Conservation (phyloP, 2,329 filamentous ascomycete species). For the Chaetomium sp. region DNA sequence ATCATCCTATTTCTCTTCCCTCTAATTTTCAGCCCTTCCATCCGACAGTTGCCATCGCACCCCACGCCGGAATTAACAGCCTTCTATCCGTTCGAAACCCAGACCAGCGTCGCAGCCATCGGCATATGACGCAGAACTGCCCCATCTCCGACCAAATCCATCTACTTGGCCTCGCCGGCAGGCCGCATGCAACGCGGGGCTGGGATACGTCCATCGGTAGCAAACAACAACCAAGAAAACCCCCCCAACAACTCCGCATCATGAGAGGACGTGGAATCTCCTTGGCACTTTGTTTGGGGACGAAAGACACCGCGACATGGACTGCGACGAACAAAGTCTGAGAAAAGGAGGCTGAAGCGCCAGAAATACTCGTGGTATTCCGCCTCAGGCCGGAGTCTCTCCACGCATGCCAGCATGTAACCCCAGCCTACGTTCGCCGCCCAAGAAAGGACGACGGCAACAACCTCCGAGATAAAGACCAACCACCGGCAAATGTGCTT, state of each 20-base stretch:
- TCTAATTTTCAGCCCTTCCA: background rate
- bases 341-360: background rate
- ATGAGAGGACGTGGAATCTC: background rate
- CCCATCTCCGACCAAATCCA: background rate
- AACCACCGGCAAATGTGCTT: background rate
- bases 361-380: conserved; percentile 12
- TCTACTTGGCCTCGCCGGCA: background rate
- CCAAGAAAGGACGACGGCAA: background rate
- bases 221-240: background rate
- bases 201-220: background rate
- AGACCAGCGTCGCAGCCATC: background rate
- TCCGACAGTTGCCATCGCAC: background rate
- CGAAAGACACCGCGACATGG: background rate
- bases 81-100: background rate
- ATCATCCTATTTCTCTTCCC: background rate
- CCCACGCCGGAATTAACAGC: background rate
- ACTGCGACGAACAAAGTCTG: background rate
- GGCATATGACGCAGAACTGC: background rate
- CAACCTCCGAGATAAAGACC: background rate
- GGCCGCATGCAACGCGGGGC: conserved; percentile 1
- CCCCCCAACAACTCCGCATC: background rate
- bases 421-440: background rate
- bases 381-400: background rate
- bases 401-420: conserved; percentile 1
- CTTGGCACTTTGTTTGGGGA: background rate